phyloP scores from a whole-genome alignment of 2,329 filamentous ascomycete genomes.

The Phialocephala sp. region DNA sequence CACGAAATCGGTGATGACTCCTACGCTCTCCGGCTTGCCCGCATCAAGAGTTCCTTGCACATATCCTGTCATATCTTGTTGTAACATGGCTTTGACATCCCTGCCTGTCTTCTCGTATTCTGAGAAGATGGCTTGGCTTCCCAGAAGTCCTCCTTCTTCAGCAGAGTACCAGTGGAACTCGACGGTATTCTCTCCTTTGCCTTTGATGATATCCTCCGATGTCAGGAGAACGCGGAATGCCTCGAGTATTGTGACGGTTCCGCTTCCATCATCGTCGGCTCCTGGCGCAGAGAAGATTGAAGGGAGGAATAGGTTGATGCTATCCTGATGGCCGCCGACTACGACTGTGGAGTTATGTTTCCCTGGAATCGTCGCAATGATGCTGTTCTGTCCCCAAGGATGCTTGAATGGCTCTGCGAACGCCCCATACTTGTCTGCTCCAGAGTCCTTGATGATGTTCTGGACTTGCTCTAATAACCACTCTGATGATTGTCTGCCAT shows the following conservation, averaged over 20 bases:
- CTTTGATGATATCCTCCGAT: slow-evolving; percentile 71
- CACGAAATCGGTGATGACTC: slow-evolving; percentile 92
- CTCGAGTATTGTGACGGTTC: slow-evolving; percentile 93
- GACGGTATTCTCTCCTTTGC: slow-evolving; percentile 81
- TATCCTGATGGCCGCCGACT: slow-evolving; percentile 92
- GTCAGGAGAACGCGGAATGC: slow-evolving; percentile 81
- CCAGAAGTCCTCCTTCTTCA: slow-evolving; percentile 85
- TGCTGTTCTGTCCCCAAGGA: slow-evolving; percentile 85
- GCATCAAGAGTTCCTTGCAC: slow-evolving; percentile 82
- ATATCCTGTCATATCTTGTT: slow-evolving; percentile 98
- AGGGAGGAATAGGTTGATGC: slow-evolving; percentile 90
- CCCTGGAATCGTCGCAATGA: slow-evolving; percentile 91
- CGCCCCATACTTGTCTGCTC: slow-evolving; percentile 70
- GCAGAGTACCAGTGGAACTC: slow-evolving; percentile 98
- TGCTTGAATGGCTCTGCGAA: slow-evolving; percentile 78
- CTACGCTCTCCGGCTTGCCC: slow-evolving; percentile 82
- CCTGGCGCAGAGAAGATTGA: slow-evolving; percentile 84
- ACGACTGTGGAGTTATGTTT: slow-evolving; percentile 83
- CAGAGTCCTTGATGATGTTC: slow-evolving; percentile 71
- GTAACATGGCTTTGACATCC: slow-evolving; percentile 93
- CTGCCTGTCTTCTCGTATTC: slow-evolving; percentile 74
- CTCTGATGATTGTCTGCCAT: slow-evolving; percentile 81
- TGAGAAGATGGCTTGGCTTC: slow-evolving; percentile 88
- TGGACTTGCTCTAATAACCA: slow-evolving; percentile 84
- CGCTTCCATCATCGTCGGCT: slow-evolving; percentile 94